These are phyloP conservation scores for Aspergillus udagawae DNA, from an alignment of 2,329 filamentous ascomycete species.

Conservation along the genomic window DNA sequence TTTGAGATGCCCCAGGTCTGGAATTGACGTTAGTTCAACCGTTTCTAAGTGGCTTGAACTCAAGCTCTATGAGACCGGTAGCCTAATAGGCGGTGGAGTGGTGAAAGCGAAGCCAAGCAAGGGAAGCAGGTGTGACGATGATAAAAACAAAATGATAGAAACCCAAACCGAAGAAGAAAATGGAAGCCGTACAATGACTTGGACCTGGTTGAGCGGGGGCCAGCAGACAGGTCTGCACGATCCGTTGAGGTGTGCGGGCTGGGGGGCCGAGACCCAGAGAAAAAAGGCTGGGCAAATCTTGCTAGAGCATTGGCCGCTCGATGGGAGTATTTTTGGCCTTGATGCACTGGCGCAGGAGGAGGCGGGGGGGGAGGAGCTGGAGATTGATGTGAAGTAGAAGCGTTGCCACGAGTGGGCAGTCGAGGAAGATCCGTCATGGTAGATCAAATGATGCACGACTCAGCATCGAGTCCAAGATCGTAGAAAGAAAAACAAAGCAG, in stretches of 20 bases:
- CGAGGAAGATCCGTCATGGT: constrained; percentile 29
- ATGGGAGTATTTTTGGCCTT: constrained; percentile 38
- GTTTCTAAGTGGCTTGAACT: background rate
- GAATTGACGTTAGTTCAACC: background rate
- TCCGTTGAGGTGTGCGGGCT: constrained; percentile 46
- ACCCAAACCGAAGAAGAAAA: constrained; percentile 8
- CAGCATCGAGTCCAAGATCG: background rate
- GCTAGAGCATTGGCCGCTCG: constrained; percentile 46
- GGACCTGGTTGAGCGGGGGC: constrained; percentile 31
- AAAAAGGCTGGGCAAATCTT: constrained; percentile 53
- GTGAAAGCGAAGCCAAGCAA: constrained; percentile 7
- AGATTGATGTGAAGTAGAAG: constrained; percentile 22
- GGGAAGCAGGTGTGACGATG: background rate
- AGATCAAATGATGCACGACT: constrained; percentile 6
- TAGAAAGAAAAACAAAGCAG: background rate
- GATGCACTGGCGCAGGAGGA: constrained; percentile 33
- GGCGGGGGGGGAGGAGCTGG: constrained; percentile 33
- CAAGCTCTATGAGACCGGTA: background rate
- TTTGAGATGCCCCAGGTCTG: constrained; percentile 49
- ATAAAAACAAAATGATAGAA: constrained; percentile 8
- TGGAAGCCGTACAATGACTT: constrained; percentile 37
- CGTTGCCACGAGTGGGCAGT: constrained; percentile 21
- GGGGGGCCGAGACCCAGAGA: constrained; percentile 51
- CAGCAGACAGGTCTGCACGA: constrained; percentile 24
- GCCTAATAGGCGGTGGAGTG: background rate